Conservation (phyloP, 1,139 yeast genomes). For the Diutina neorugosa region DNA sequence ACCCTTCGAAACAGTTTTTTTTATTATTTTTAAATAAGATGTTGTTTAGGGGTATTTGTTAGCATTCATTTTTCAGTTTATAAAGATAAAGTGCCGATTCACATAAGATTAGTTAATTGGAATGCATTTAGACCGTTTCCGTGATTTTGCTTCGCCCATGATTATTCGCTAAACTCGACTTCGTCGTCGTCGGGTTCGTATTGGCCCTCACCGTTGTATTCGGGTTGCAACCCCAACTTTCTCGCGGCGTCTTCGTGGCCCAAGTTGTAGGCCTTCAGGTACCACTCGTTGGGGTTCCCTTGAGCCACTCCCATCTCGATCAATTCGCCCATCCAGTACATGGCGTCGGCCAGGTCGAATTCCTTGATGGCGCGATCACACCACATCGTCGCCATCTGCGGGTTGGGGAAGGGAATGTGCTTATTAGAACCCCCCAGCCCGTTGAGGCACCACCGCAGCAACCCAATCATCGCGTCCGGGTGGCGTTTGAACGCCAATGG, state of each 20-base stretch:
- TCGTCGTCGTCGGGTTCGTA: slow-evolving; percentile 3
- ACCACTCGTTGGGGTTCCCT: slow-evolving; percentile 8
- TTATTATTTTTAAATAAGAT: too few relatives aligned
- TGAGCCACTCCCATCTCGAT: slow-evolving; percentile 55
- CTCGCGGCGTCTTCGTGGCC: slow-evolving; percentile 5
- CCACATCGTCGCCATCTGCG: slow-evolving; percentile 78
- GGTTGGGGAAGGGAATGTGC: slow-evolving; percentile 51
- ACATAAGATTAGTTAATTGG: background rate
- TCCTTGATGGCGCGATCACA: slow-evolving; percentile 77
- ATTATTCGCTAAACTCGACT: slow-evolving; percentile 3
- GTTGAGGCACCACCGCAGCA: slow-evolving; percentile 84
- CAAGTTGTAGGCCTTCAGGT: slow-evolving; percentile 5
- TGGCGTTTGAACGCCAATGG: slow-evolving; percentile 46
- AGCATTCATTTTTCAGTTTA: background rate
- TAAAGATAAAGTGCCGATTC: background rate
- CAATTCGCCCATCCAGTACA: slow-evolving; percentile 72
- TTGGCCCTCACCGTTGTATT: slow-evolving; percentile 1
- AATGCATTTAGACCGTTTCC: background rate
- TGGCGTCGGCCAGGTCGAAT: slow-evolving; percentile 64
- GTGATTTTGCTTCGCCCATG: background rate
- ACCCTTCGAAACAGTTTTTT: background rate
- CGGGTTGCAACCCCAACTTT: slow-evolving; percentile 4
- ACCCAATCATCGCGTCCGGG: slow-evolving; percentile 79
- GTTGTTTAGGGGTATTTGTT: background rate
- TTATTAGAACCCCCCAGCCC: slow-evolving; percentile 53